Base-by-base conservation (phyloP, 78 protist species). In the Dictyostelium firmibasis region DNA sequence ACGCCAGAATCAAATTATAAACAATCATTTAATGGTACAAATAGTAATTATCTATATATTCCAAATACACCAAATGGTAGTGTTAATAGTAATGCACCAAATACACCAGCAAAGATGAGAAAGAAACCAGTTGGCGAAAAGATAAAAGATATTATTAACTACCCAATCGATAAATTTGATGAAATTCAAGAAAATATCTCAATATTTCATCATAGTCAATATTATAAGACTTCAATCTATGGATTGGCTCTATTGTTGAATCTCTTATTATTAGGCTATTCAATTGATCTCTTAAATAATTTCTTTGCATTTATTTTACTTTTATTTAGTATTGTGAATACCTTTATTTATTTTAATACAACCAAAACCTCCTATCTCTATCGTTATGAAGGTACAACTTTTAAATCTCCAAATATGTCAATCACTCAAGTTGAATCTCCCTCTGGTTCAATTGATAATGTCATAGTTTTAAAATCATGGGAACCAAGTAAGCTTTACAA, bases 371-470 rank as follows among this genome's bases (percentile, higher is more conserved):
- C 74, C 13, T 83, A 88, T 81, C 44, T 88, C 38, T 88, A 81
- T 47, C 14, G 94, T n/a, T 88, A 64, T 47, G 27, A 78, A 29
- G n/a, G 87, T 69, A 67, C 75, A 11, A 23, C 64, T n/a, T 67
- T 88, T 43, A 36, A 53, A 38, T 78, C 67, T 88, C 87, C 87
- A 62, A 88, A 88, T 69, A 88, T 88, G 94, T 35, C 43, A 57
- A 38, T 88, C 13, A 53, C 47, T 27, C 53, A 83, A 62, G 69
- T 88, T 10, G 74, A 62, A 69, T 79, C 94, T 14, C 94, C 94
- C 60, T 35, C 76, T 31, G 94, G 94, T 64, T 81, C 87, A 35
- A 29, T 81, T 81, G 94, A 88, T 67, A 88, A 81, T 78, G 81
- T 81, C 10, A 79, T 88, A 29, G 81, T 67, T 27, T 69, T 88